Base-by-base conservation (phyloP, 1,139 yeast species). In the Geotrichum siamense region DNA sequence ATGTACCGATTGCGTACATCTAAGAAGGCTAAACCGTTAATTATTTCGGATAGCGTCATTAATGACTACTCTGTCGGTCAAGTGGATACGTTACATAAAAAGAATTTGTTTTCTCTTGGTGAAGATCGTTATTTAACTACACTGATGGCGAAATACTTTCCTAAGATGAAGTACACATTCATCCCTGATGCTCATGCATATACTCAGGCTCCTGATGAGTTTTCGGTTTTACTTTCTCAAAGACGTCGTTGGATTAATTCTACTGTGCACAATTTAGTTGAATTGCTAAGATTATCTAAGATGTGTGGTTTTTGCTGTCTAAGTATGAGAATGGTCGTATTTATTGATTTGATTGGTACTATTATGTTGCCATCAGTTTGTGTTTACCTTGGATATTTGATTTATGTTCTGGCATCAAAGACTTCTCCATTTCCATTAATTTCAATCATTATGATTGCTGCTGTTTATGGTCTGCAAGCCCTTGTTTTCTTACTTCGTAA, bases 181-280 rank as follows among this genome's bases (percentile, higher is more conserved):
- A 52, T 65, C 36, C 55, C 70, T 6, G 65, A 63, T 41, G 71
- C 71, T 0, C 56, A 57, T 27, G 70, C 71, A 3, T 61, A 57
- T 54, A 67, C 71, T 3, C 59, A 67, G 12, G 71, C 70, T 1
- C 71, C 71, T 17, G 71, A 67, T 37, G 58, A 59, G 13, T 67
- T 70, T 69, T 48, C 58, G 1, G 70, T 67, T 15, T 60, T 68
- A 46, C 48, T 68, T 44, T 68, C 72, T 5, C 72, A 68, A 53
- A 62, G 72, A 35, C 64, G 72, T 28, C 61, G 72, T 46, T 68
- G 72, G 72, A 68, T 68, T 50, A 68, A 68, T 54, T 67, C 71
- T 2, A 67, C 71, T 2, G 69, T 67, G 17, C 71, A 67, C 46
- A 67, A 67, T 49, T 53, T 67, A 53, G 56, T 65, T 12, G 71